Base-by-base conservation (phyloP, 768 basidiomycete genomes). In the Boletellus emodensis region DNA sequence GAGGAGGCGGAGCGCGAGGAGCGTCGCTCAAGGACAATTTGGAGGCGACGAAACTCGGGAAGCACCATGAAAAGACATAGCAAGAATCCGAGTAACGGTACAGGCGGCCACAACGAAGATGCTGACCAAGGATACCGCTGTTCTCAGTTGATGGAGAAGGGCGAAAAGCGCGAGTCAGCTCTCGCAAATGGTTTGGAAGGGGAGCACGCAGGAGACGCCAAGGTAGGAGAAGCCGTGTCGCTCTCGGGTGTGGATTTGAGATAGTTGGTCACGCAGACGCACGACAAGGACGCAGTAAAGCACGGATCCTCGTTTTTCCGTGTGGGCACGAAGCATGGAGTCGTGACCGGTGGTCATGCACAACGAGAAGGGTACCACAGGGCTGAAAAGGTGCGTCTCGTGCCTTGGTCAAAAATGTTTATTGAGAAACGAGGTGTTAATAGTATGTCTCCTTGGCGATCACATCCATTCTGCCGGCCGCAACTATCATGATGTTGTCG, bases 371-470 rank as follows among this genome's bases (percentile, higher is more conserved):
- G 66, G 52, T 52, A 73, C 65, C 15, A 54, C 58, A 48, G 61
- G 64, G 57, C 74, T 59, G 49, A 59, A 62, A 57, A 49, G 55
- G 62, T 59, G 28, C 13, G 47, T 49, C 24, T 14, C 33, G n/a
- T 42, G 18, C 4, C 2, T 30, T 40, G 36, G 40, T 22, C 14
- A 24, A n/a, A 2, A 10, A 22, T 7, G 26, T 26, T 51, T 36
- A 52, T 30, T 11, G 30, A 22, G 42, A 6, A 13, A 13, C 12
- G 35, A 17, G 9, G 28, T 11, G 35, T 2, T 18, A 1, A 28
- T 20, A 66, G 64, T 61, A 48, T 4, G 66, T 66, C 36, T 64
- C 64, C 6, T 24, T 64, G 30, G 64, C 66, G 0, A 47, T 68
- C 20, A 66, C 50, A 11, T 66, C 64, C 14, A 66, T 66, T n/a